These are phyloP conservation scores for Syncephalastrum monosporum DNA, from an alignment of 371 early-diverging fungal species.

Conservation along the genomic window DNA sequence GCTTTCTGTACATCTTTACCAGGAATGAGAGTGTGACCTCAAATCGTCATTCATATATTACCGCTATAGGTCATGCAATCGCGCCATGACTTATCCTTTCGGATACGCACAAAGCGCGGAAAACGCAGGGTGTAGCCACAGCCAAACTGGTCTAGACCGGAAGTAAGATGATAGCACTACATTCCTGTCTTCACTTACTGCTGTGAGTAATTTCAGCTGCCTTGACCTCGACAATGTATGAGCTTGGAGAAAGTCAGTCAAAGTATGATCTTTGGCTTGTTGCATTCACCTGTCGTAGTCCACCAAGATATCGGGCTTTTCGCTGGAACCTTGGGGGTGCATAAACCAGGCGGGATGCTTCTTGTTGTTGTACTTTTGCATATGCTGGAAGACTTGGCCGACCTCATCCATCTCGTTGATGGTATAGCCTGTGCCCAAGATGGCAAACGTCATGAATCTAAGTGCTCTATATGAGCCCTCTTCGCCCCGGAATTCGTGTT, in stretches of 20 bases:
- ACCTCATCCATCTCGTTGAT: slow-evolving; percentile 51
- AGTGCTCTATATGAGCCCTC: slow-evolving; percentile 9
- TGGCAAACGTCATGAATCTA: slow-evolving; percentile 62
- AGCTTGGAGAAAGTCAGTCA: slow-evolving; percentile 23
- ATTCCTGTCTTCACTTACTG: slow-evolving; percentile 9
- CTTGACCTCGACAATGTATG: slow-evolving; percentile 68
- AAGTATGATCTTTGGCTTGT: not conserved
- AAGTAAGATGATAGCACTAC: not conserved
- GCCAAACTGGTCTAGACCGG: slow-evolving; percentile 44
- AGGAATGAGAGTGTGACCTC: no score
- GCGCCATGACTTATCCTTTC: slow-evolving; percentile 65
- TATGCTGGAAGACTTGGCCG: slow-evolving; percentile 28
- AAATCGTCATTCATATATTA: not conserved
- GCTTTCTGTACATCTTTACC: no score
- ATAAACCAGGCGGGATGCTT: slow-evolving; percentile 57
- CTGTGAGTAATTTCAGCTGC: slow-evolving; percentile 61
- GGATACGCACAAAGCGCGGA: slow-evolving; percentile 64
- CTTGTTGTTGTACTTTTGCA: slow-evolving; percentile 38
- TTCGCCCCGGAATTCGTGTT: not conserved
- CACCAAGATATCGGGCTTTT: slow-evolving; percentile 69
- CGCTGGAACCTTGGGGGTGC: slow-evolving; percentile 56
- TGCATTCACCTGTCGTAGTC: slow-evolving; percentile 45
- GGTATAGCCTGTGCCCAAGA: slow-evolving; percentile 71
- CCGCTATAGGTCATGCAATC: slow-evolving; percentile 56
- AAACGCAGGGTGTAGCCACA: slow-evolving; percentile 71